These are phyloP conservation scores for Penicillium psychrofluorescens DNA, from an alignment of 495 filamentous ascomycete species.

Conservation along the genomic window DNA sequence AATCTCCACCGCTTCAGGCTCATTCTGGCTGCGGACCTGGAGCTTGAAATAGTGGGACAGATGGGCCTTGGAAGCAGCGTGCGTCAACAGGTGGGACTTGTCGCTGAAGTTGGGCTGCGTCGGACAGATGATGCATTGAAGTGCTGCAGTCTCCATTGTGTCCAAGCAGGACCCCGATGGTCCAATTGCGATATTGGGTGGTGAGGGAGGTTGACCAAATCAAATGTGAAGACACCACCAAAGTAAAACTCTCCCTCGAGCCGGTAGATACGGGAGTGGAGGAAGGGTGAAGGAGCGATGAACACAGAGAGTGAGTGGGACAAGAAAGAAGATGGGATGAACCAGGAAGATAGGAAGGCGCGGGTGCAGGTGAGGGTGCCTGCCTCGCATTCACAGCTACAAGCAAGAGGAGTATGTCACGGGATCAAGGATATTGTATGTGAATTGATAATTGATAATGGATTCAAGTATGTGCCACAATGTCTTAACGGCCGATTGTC, in stretches of 20 bases:
- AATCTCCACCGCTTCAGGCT: slow-evolving; percentile 39
- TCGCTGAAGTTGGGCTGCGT: slow-evolving; percentile 77
- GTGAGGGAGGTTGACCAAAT: no score
- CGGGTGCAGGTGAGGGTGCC: background rate
- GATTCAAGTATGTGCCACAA: slow-evolving; percentile 26
- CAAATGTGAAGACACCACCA: background rate
- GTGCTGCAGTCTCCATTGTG: slow-evolving; percentile 48
- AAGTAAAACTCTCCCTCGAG: background rate
- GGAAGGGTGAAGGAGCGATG: no score
- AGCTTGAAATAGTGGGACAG: slow-evolving; percentile 67
- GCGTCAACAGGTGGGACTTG: slow-evolving; percentile 80
- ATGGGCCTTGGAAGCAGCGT: slow-evolving; percentile 80
- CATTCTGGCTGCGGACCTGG: slow-evolving; percentile 53
- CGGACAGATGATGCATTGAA: slow-evolving; percentile 74
- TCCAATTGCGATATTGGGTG: no score
- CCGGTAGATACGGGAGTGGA: no score
- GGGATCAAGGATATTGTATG: background rate
- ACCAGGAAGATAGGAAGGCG: background rate
- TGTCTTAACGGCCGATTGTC: slow-evolving; percentile 29
- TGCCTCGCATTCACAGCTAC: background rate
- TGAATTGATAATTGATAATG: background rate
- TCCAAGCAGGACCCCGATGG: background rate
- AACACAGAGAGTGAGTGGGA: no score
- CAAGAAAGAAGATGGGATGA: no score
- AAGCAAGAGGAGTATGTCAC: background rate